A percentile compares a stretch with the other conserved stretches of the same genome.
Conservation (phyloP, 1,284 basidiomycete genomes). For the Marasmius fiardii region DNA sequence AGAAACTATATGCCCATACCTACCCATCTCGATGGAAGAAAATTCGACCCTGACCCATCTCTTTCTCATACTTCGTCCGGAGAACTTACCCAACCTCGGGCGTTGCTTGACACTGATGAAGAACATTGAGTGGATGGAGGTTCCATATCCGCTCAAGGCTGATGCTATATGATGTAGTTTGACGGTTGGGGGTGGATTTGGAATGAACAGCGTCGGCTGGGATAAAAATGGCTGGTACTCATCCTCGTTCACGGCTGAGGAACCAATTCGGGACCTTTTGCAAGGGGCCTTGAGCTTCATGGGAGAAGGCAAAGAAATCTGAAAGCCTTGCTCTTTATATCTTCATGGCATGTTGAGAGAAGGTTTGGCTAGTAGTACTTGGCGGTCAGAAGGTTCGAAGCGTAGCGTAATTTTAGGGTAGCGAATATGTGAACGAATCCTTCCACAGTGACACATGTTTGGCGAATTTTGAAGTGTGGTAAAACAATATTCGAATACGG, state of each 20-base stretch:
- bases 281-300: conserved; percentile 1
- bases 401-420: neutral
- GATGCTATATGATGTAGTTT: neutral
- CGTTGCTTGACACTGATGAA: neutral
- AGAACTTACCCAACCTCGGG: conserved; percentile 2
- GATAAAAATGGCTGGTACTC: conserved; percentile 1
- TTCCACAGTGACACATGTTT: neutral
- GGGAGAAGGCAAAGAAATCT: neutral
- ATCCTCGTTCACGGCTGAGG: neutral
- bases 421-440: neutral
- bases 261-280: too few species aligned
- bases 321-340: neutral
- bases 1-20: neutral
- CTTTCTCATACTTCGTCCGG: neutral
- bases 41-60: neutral
- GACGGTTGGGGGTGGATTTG: conserved; percentile 1
- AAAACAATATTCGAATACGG: too few species aligned
- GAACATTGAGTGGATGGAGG: neutral
- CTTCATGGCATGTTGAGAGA: neutral
- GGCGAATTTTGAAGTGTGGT: neutral
- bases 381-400: neutral
- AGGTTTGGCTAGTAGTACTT: too few species aligned
- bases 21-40: neutral
- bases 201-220: neutral
- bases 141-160: neutral